These are phyloP conservation scores for Tuber borchii DNA, from an alignment of 495 filamentous ascomycete genomes.

Conservation along the genomic window DNA sequence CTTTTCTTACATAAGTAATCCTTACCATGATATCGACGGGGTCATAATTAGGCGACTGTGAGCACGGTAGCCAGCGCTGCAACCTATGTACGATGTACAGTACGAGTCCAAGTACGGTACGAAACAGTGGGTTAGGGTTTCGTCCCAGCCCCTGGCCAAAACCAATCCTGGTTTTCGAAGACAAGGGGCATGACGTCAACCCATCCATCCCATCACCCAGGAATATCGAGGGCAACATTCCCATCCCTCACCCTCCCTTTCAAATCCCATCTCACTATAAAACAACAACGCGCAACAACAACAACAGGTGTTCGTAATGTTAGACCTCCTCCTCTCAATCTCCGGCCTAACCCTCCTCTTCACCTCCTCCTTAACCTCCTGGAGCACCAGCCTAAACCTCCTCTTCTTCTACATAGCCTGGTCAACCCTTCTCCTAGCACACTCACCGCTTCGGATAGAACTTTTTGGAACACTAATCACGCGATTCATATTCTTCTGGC, in stretches of 20 bases:
- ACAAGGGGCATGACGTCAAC: no score
- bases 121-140: no score
- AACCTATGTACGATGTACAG: no score
- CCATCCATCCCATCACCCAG: no score
- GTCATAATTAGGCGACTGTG: no score
- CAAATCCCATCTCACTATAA: neutral
- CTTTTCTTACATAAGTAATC: no score
- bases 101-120: no score
- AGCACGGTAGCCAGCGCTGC: no score
- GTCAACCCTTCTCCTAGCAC: slow-evolving; percentile 72
- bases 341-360: slow-evolving; percentile 63
- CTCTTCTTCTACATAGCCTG: slow-evolving; percentile 88
- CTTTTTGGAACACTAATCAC: slow-evolving; percentile 60
- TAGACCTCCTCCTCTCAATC: slow-evolving; percentile 63
- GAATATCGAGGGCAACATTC: neutral
- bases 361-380: slow-evolving; percentile 52
- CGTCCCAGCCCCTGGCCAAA: no score
- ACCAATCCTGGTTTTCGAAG: no score
- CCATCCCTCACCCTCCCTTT: no score
- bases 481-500: slow-evolving; percentile 64
- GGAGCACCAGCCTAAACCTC: slow-evolving; percentile 73
- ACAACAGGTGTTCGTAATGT: slow-evolving; percentile 26
- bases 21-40: no score
- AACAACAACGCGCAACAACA: neutral
- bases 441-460: slow-evolving; percentile 69